Evolutionary conservation across 805 yeast genomes (phyloP).

Genomic region (Danielozyma ontarioensis): DNA sequence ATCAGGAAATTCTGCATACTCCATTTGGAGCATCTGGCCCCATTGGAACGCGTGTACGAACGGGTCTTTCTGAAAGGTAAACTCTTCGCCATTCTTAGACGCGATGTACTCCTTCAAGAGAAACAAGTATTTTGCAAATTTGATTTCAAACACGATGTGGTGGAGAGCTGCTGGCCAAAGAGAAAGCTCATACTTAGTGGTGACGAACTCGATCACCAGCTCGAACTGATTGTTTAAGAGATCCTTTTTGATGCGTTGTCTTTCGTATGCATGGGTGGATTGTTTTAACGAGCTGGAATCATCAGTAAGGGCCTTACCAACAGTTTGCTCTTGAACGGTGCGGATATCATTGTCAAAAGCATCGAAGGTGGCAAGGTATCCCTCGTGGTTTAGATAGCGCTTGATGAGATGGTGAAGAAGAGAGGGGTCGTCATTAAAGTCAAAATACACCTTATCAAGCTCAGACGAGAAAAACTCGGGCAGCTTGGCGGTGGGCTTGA

Average conservation of each 20-base stretch:
- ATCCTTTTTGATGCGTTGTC: conserved; percentile 3
- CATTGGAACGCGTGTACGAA: conserved; percentile 14
- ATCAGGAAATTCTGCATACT: conserved; percentile 4
- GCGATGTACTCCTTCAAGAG: conserved; percentile 18
- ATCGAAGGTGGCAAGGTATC: conserved; percentile 29
- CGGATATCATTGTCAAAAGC: conserved; percentile 28
- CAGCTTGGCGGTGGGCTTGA: neutral
- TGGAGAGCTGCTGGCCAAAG: conserved; percentile 5
- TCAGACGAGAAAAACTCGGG: conserved; percentile 1
- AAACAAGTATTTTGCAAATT: conserved; percentile 17
- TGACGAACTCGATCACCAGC: conserved; percentile 4
- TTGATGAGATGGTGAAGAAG: conserved; percentile 28
- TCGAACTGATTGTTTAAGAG: conserved; percentile 4
- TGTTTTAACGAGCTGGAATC: neutral
- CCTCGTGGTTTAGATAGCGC: conserved; percentile 37
- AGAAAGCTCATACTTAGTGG: conserved; percentile 1
- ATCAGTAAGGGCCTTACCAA: neutral
- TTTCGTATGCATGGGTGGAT: conserved; percentile 2
- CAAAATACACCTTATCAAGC: conserved; percentile 17
- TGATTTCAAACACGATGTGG: conserved; percentile 20
- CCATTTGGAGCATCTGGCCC: conserved; percentile 14
- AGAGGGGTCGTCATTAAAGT: conserved; percentile 21
- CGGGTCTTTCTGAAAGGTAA: conserved; percentile 7
- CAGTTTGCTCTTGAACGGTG: conserved; percentile 15
- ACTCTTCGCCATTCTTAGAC: conserved; percentile 4